Base-by-base conservation (phyloP, 176 grass and related monocot species). In the Musa schizocarpa region DNA sequence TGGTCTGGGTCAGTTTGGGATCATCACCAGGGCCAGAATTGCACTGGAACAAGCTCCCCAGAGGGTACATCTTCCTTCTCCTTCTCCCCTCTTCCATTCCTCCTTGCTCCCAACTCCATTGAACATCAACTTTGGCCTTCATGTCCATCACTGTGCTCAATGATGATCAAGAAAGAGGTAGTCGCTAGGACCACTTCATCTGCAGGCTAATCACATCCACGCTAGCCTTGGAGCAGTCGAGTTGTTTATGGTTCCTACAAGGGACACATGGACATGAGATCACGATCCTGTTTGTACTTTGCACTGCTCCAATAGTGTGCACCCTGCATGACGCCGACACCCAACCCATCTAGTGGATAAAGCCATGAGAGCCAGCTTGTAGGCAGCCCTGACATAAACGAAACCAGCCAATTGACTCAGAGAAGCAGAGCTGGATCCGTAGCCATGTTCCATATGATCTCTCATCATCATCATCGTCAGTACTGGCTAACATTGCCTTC, bases 21-120 rank as follows among this genome's bases (percentile, higher is more conserved):
- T 93, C 82, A 98, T 98, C 78, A 94, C 90, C 43, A 82, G 95
- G 8, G 95, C 88, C 27, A 87, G 95, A 74, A 89, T 98, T 82
- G 95, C 95, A 79, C 86, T 98, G 50, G 95, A 98, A 73, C 84
- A 52, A 76, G 95, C 95, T 82, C 95, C 95, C 58, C 78, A 82
- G 13, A 91, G 82, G 90, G 95, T 97, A 20, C 2, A 66, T 13
- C 71, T 52, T 14, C 8, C 12, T 14, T 54, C 52, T 27, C 8
- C 13, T 53, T 17, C 54, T 21, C 65, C 71, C 78, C 73, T 69
- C 77, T 72, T 74, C 81, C 24, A 9, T 34, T 34, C 3, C 34
- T 43, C 34, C 34, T 43, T 5, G 34, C 34, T 43, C 34, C 34
- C 34, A 43, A 43, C 34, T 43, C 34, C 34, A 5, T 6, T 0